Evolutionary conservation across 352 stramenopile genomes (phyloP).

Genomic region (Phytophthora cajani): DNA sequence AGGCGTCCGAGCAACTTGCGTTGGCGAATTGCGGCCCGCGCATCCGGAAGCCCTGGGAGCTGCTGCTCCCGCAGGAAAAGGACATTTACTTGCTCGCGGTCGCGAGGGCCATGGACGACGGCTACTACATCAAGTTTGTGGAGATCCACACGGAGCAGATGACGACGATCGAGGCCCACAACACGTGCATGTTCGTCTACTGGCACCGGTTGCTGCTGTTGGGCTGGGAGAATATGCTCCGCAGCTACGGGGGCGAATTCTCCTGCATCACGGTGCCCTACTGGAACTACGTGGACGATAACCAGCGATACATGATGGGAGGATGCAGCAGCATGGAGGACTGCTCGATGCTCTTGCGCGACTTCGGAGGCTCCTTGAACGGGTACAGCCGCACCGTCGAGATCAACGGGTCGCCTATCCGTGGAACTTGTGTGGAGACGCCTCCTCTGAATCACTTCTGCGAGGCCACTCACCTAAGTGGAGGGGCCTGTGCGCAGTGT

Average conservation of each 20-base stretch:
- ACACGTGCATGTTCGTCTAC: constrained; percentile 90
- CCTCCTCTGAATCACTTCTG: constrained; percentile 80
- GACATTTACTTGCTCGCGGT: constrained; percentile 79
- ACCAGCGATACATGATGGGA: constrained; percentile 68
- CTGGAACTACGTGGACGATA: constrained; percentile 90
- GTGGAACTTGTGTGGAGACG: constrained; percentile 58
- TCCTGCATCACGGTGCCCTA: constrained; percentile 89
- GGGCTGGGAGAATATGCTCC: constrained; percentile 89
- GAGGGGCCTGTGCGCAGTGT: constrained; percentile 57
- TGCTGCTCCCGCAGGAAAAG: constrained; percentile 64
- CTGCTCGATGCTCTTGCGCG: constrained; percentile 73
- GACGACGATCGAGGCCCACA: constrained; percentile 81
- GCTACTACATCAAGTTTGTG: constrained; percentile 88
- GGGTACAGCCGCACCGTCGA: constrained; percentile 43
- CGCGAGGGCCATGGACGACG: constrained; percentile 77
- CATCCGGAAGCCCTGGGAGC: constrained; percentile 83
- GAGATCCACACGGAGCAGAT: constrained; percentile 89
- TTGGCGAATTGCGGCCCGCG: constrained; percentile 60
- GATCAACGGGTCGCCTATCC: constrained; percentile 76
- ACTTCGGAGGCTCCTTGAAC: constrained; percentile 67
- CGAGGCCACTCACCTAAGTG: constrained; percentile 56
- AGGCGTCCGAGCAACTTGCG: constrained; percentile 36
- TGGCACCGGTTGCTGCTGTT: constrained; percentile 86
- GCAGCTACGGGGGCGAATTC: constrained; percentile 78
- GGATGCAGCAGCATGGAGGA: constrained; percentile 74